Conservation (phyloP, 352 stramenopile genomes). For the Phytophthora hibernalis region DNA sequence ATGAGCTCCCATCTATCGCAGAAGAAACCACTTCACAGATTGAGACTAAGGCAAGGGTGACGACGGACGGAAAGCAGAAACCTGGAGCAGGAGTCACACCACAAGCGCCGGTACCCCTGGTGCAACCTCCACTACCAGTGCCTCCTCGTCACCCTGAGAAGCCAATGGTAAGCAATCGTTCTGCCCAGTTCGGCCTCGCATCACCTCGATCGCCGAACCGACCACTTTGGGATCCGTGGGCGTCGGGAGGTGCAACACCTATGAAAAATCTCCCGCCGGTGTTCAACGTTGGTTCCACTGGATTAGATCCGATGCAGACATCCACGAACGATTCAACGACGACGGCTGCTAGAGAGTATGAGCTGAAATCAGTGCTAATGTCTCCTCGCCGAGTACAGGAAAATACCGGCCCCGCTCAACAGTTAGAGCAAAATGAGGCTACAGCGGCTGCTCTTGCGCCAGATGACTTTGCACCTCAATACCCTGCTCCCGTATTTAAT, state of each 20-base stretch:
- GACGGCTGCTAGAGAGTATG: conserved; percentile 33
- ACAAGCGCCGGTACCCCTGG: not conserved
- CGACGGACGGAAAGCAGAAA: not conserved
- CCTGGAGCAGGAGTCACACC: not conserved
- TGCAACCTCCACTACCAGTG: not conserved
- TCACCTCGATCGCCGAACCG: conserved; percentile 41
- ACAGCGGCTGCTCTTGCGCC: not conserved
- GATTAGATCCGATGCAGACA: conserved; percentile 28
- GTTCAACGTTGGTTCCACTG: conserved; percentile 42
- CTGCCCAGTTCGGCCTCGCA: conserved; percentile 28
- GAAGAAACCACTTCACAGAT: conserved; percentile 29
- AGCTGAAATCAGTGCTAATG: conserved; percentile 47
- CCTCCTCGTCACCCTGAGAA: conserved; percentile 9
- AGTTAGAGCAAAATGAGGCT: conserved; percentile 13
- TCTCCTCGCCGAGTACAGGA: conserved; percentile 33
- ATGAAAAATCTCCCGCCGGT: conserved; percentile 47
- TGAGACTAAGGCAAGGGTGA: not conserved
- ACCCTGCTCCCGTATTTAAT: conserved; percentile 28
- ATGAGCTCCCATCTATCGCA: conserved; percentile 35
- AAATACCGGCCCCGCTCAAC: conserved; percentile 4
- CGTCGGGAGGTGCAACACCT: conserved; percentile 40
- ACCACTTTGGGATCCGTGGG: conserved; percentile 58
- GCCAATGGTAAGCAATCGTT: conserved; percentile 12
- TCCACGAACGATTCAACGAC: not conserved
- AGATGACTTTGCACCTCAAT: conserved; percentile 21